Conservation (phyloP, 2,329 filamentous ascomycete genomes). For the Colletotrichum godetiae region DNA sequence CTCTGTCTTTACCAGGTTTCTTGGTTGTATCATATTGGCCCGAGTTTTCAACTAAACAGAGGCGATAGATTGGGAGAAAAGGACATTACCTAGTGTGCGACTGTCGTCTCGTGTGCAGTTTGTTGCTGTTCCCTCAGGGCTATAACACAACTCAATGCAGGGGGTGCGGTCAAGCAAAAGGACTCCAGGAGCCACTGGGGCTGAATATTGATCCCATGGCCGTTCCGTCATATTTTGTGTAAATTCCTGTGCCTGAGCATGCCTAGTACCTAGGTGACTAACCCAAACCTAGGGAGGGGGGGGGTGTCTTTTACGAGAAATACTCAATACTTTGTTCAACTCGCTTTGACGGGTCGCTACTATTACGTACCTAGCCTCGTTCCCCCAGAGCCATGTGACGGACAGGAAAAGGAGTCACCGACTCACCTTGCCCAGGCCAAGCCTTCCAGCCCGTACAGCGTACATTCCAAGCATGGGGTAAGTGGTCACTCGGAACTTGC, state of each 20-base stretch:
- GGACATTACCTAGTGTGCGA: background rate
- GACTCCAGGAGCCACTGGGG: constrained; percentile 3
- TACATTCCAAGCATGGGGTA: background rate
- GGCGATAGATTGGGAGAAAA: background rate
- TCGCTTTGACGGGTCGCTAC: constrained; percentile 13
- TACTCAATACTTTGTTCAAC: background rate
- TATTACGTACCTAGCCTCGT: constrained; percentile 21
- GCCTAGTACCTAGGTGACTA: background rate
- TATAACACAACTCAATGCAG: background rate
- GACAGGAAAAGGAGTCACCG: constrained; percentile 9
- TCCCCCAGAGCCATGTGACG: constrained; percentile 15
- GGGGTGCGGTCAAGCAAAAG: background rate
- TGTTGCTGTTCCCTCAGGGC: background rate
- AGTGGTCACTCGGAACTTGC: constrained; percentile 6
- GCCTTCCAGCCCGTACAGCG: background rate
- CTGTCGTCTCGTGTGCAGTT: background rate
- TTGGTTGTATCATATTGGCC: constrained; percentile 6
- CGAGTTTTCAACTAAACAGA: background rate
- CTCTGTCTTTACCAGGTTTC: background rate
- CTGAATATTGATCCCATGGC: constrained; percentile 19
- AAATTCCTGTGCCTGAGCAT: background rate
- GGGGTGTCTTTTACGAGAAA: background rate
- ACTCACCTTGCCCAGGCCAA: background rate
- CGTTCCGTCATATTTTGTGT: background rate
- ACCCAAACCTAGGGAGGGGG: background rate